These are phyloP conservation scores for Metschnikowia matae DNA, from an alignment of 805 yeast species.

Conservation along the genomic window DNA sequence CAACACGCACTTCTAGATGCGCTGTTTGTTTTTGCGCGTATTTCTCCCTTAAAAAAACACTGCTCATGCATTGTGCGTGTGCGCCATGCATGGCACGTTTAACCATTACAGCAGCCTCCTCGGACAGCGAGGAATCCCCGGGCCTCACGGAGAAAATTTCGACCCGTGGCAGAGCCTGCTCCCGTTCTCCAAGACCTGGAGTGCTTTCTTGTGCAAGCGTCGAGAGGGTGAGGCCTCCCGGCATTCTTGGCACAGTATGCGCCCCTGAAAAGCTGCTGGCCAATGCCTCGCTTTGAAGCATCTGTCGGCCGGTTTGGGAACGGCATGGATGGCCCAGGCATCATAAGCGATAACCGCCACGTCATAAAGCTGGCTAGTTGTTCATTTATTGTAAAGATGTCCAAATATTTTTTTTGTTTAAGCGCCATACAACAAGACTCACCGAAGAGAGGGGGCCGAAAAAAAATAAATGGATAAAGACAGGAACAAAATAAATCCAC, in stretches of 20 bases:
- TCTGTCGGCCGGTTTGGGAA: background rate
- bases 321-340: background rate
- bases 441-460: background rate
- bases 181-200: background rate
- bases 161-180: background rate
- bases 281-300: background rate
- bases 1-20: background rate
- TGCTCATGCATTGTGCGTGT: slow-evolving; percentile 2
- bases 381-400: background rate
- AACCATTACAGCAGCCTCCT: background rate
- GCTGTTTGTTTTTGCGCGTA: slow-evolving; percentile 3
- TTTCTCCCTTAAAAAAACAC: slow-evolving; percentile 1
- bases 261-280: background rate
- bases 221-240: background rate
- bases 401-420: background rate
- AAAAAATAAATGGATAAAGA: background rate
- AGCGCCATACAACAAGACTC: slow-evolving; percentile 1
- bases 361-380: background rate
- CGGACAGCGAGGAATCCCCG: background rate
- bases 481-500: slow-evolving; percentile 1
- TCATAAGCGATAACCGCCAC: background rate
- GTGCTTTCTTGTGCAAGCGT: background rate
- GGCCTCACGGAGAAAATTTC: background rate
- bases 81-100: slow-evolving; percentile 1
- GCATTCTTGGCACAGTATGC: background rate